A percentile compares a stretch with the other conserved stretches of the same genome.
Conservation (phyloP, 176 grass and related monocot genomes). For the Carex parvula region DNA sequence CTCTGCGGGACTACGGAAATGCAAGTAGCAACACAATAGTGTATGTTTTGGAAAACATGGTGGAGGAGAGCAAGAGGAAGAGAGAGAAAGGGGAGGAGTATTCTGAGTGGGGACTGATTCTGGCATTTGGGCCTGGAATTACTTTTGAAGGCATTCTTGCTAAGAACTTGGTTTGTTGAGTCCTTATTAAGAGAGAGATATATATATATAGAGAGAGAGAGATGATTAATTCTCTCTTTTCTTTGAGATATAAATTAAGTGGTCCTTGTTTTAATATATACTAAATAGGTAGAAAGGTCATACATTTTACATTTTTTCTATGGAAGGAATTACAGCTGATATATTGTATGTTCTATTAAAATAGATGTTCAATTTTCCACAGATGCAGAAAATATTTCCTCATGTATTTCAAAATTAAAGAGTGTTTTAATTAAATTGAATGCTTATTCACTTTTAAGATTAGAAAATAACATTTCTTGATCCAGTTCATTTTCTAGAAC, state of each 20-base stretch:
- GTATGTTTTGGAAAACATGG: constrained; percentile 72
- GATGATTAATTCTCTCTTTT: not conserved
- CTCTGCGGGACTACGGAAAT: constrained; percentile 71
- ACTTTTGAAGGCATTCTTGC: constrained; percentile 87
- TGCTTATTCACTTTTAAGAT: too few relatives aligned
- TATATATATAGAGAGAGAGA: not conserved
- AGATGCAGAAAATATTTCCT: not conserved
- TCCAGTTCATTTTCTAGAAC: too few relatives aligned
- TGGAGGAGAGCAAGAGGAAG: constrained; percentile 53
- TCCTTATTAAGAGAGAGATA: not conserved
- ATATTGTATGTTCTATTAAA: not conserved
- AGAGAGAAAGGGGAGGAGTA: constrained; percentile 31
- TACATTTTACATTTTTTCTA: not conserved
- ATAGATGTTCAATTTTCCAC: not conserved
- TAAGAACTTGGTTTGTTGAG: constrained; percentile 43
- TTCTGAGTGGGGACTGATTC: constrained; percentile 69
- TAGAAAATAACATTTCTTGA: too few relatives aligned
- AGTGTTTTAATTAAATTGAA: too few relatives aligned
- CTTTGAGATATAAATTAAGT: not conserved
- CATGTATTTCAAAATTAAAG: not conserved
- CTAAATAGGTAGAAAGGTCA: not conserved
- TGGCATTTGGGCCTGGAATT: constrained; percentile 78
- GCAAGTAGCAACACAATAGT: constrained; percentile 79
- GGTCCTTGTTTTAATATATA: not conserved
- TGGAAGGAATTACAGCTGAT: not conserved